phyloP scores from a whole-genome alignment of 306 rosid genomes.

The Prunus armeniaca region DNA sequence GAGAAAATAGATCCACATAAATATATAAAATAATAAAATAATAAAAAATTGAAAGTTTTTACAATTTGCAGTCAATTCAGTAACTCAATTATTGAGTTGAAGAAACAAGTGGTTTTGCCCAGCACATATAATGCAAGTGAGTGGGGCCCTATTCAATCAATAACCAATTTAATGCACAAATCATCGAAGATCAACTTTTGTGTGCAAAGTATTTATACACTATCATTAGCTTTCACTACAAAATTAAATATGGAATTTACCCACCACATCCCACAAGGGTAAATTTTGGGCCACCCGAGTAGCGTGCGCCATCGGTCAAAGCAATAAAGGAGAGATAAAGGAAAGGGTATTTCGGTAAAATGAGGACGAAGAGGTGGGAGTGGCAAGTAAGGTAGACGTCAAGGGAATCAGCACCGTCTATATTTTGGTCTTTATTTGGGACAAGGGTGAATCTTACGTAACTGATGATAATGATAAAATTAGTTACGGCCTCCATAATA shows the following conservation, averaged over 20 bases:
- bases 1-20: background rate
- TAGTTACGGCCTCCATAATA: background rate
- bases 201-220: background rate
- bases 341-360: slow-evolving; percentile 27
- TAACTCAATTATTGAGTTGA: slow-evolving; percentile 59
- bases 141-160: slow-evolving; percentile 47
- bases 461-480: background rate
- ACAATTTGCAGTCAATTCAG: slow-evolving; percentile 28
- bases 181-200: slow-evolving; percentile 35
- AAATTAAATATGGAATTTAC: slow-evolving; percentile 1
- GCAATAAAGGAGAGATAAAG: background rate
- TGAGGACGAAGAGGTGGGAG: background rate
- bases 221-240: slow-evolving; percentile 10
- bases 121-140: slow-evolving; percentile 37
- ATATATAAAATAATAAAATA: too few species aligned
- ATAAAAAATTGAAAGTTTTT: background rate
- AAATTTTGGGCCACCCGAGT: slow-evolving; percentile 17
- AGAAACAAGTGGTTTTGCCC: slow-evolving; percentile 39
- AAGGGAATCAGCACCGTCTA: background rate
- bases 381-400: slow-evolving; percentile 21
- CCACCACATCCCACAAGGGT: background rate
- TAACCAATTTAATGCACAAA: slow-evolving; percentile 46
- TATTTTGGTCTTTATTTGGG: slow-evolving; percentile 6
- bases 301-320: slow-evolving; percentile 1
- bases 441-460: slow-evolving; percentile 25